These are phyloP conservation scores for Ceratocystis destructans DNA, from an alignment of 2,329 filamentous ascomycete genomes.

Conservation along the genomic window DNA sequence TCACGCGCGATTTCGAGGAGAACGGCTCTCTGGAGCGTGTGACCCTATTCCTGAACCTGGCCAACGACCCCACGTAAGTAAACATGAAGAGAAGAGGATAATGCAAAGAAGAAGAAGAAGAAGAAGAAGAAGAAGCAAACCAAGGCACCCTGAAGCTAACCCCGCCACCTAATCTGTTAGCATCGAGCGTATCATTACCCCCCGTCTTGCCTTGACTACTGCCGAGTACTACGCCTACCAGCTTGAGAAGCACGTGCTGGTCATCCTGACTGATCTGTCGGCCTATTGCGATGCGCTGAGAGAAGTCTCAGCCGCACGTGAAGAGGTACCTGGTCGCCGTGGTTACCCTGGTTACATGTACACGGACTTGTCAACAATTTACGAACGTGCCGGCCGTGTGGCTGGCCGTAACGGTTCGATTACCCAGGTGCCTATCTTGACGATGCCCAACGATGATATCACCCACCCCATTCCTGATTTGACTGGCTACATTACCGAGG, in stretches of 20 bases:
- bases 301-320: slow-evolving; percentile 93
- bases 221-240: slow-evolving; percentile 99
- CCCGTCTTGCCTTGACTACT: slow-evolving; percentile 91
- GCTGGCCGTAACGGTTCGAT: slow-evolving; percentile 95
- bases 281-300: slow-evolving; percentile 98
- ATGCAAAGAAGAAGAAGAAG: background rate
- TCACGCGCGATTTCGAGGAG: slow-evolving; percentile 96
- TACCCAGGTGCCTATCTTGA: slow-evolving; percentile 96
- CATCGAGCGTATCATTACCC: slow-evolving; percentile 99
- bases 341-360: slow-evolving; percentile 99
- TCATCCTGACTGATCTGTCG: slow-evolving; percentile 95
- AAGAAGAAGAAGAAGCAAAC: background rate
- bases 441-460: slow-evolving; percentile 99
- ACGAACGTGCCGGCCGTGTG: slow-evolving; percentile 97
- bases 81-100: background rate
- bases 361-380: slow-evolving; percentile 99
- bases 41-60: slow-evolving; percentile 96
- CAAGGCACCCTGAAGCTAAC: background rate
- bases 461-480: slow-evolving; percentile 97
- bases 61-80: slow-evolving; percentile 90
- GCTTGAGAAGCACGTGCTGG: slow-evolving; percentile 97
- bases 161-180: slow-evolving; percentile 30
- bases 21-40: slow-evolving; percentile 97
- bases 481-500: slow-evolving; percentile 98
- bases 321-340: slow-evolving; percentile 97